A percentile compares a stretch with the other conserved stretches of the same genome.
Conservation (phyloP, 2,329 filamentous ascomycete genomes). For the Fusarium sp. region DNA sequence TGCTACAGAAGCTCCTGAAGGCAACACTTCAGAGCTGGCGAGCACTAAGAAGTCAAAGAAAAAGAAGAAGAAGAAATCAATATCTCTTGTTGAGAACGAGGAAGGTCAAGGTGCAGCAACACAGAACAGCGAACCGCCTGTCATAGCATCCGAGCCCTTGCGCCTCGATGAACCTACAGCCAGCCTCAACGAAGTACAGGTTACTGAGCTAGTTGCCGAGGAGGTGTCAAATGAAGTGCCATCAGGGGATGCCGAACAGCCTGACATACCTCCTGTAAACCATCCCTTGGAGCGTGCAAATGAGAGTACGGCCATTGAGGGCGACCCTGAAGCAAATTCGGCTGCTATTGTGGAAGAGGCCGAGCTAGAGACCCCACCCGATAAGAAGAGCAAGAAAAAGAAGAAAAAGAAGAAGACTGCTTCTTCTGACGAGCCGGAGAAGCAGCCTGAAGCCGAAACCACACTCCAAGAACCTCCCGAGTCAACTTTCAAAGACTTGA, state of each 20-base stretch:
- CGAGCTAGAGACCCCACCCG: constrained; percentile 13
- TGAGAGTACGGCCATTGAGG: constrained; percentile 5
- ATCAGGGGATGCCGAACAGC: constrained; percentile 2
- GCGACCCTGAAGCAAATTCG: not conserved
- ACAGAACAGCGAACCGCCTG: constrained; percentile 14
- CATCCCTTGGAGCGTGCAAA: not conserved
- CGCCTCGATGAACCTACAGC: not conserved
- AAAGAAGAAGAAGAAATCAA: constrained; percentile 46
- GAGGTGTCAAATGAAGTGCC: not conserved
- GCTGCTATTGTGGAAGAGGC: not conserved
- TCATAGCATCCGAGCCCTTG: constrained; percentile 16
- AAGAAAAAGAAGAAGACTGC: constrained; percentile 47
- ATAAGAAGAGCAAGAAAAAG: constrained; percentile 48
- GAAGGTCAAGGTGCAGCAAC: not conserved
- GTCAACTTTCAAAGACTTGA: not conserved
- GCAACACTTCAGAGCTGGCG: constrained; percentile 16
- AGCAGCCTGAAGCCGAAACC: constrained; percentile 20
- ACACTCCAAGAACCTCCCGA: constrained; percentile 15
- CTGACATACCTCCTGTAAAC: not conserved
- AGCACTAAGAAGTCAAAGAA: constrained; percentile 42
- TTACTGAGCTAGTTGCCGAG: constrained; percentile 26
- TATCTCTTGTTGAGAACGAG: constrained; percentile 24
- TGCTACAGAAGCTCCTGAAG: constrained; percentile 13
- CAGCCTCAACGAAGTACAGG: not conserved
- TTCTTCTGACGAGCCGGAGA: constrained; percentile 24